Base-by-base conservation (phyloP, 306 rosid species). In the Herpetospermum pedunculosum region DNA sequence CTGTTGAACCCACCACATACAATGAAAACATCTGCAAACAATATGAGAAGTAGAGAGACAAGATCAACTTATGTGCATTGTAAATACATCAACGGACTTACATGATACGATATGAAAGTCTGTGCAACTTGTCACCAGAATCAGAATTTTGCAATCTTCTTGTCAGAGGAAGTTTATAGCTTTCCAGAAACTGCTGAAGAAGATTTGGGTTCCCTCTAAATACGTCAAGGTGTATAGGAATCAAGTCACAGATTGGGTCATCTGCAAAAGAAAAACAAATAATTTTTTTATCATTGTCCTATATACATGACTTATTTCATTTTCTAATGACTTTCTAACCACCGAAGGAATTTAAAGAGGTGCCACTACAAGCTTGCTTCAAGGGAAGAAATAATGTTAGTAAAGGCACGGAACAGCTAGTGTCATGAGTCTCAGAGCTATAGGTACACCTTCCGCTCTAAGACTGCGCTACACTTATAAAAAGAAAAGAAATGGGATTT, bases 21-120 rank as follows among this genome's bases (percentile, higher is more conserved):
- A 41, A 41, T 40, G 5, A 67, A 67, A 40, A 44, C 19, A 14
- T 41, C 52, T 41, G 32, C 23, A 41, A 67, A 41, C 52, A 41
- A 15, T 29, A 14, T 29, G 35, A 68, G 73, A 26, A 69, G 21
- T 26, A 46, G 35, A 43, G 49, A 41, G n/a, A 67, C 59, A 46
- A 41, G 30, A 68, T 35, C 46, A 65, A 41, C 50, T 9, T 38
- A 34, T 19, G 63, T 29, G 41, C 58, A 32, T 12, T 35, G 18
- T 63, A 35, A 52, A 14, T 77, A 62, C 69, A 63, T 46, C 32
- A 48, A 80, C 18, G 52, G 72, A 88, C 99, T 88, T 87, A 94
- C 99, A 91, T 94, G 59, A 87, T 90, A 80, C 83, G 86, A 81
- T 88, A 94, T 29, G 99, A 94, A 80, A 88, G 92, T 52, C 88